These are phyloP conservation scores for Hypoxylon sp. DNA, from an alignment of 2,329 filamentous ascomycete genomes.

Conservation along the genomic window DNA sequence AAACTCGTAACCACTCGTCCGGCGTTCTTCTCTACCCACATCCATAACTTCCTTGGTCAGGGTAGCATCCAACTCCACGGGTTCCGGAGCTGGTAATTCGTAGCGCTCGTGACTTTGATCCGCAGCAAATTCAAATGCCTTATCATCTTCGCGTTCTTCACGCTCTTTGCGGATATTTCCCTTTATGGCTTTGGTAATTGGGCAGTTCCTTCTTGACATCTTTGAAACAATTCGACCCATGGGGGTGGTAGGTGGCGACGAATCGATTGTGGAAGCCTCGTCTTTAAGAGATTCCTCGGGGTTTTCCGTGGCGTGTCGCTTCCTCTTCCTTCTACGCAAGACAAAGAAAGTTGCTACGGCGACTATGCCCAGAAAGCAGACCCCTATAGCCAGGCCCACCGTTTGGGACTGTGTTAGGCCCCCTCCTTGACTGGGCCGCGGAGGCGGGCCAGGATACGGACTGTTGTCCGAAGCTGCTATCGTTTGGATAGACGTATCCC, in stretches of 20 bases:
- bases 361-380: slow-evolving; percentile 53
- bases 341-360: slow-evolving; percentile 50
- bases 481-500: slow-evolving; percentile 56
- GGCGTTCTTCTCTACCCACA: slow-evolving; percentile 56
- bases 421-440: slow-evolving; percentile 21
- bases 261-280: slow-evolving; percentile 52
- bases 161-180: slow-evolving; percentile 20
- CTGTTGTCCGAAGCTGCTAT: slow-evolving; percentile 61
- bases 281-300: slow-evolving; percentile 55
- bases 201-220: slow-evolving; percentile 51
- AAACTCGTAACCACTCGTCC: slow-evolving; percentile 63
- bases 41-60: slow-evolving; percentile 57
- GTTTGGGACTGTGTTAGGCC: slow-evolving; percentile 58
- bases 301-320: slow-evolving; percentile 42
- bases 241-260: slow-evolving; percentile 54
- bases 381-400: slow-evolving; percentile 61
- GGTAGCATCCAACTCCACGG: slow-evolving; percentile 63
- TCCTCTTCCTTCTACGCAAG: slow-evolving; percentile 51
- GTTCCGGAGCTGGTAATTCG: slow-evolving; percentile 63
- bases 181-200: slow-evolving; percentile 53
- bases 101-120: slow-evolving; percentile 64
- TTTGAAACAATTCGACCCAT: slow-evolving; percentile 59
- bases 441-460: slow-evolving; percentile 59
- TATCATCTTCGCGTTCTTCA: slow-evolving; percentile 41
- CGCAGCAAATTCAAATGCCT: slow-evolving; percentile 57